Evolutionary conservation across 2,329 filamentous ascomycete genomes (phyloP).

Genomic region (Fusarium tuaranense): DNA sequence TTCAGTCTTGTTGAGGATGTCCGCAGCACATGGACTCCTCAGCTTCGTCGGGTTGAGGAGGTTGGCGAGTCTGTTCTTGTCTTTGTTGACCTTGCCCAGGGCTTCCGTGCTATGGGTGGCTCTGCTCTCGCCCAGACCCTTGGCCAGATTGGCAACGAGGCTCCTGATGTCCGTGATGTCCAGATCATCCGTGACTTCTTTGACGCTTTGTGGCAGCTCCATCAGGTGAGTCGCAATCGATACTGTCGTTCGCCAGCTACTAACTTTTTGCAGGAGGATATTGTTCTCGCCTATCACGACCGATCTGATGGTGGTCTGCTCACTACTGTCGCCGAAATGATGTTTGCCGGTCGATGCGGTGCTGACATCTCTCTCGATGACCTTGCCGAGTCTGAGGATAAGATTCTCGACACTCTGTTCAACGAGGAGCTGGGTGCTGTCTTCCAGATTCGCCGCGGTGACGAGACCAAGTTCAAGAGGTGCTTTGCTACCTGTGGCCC

Average conservation of each 20-base stretch:
- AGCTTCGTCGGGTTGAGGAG: slow-evolving; percentile 84
- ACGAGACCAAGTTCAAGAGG: slow-evolving; percentile 86
- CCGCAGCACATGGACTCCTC: slow-evolving; percentile 91
- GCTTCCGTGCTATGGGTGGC: slow-evolving; percentile 85
- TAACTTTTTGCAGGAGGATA: slow-evolving; percentile 54
- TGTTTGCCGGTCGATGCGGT: slow-evolving; percentile 94
- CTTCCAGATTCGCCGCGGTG: slow-evolving; percentile 89
- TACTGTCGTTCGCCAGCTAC: background rate
- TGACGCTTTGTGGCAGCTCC: slow-evolving; percentile 79
- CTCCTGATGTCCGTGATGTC: slow-evolving; percentile 86
- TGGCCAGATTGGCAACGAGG: slow-evolving; percentile 84
- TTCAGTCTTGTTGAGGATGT: slow-evolving; percentile 88
- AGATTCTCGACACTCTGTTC: slow-evolving; percentile 84
- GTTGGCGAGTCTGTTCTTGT: slow-evolving; percentile 90
- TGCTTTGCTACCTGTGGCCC: slow-evolving; percentile 93
- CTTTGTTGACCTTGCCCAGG: slow-evolving; percentile 89
- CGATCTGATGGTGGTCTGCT: slow-evolving; percentile 92
- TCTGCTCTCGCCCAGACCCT: slow-evolving; percentile 93
- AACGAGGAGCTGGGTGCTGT: slow-evolving; percentile 96
- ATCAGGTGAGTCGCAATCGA: slow-evolving; percentile 46
- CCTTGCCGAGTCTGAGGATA: slow-evolving; percentile 70
- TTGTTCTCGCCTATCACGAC: slow-evolving; percentile 94
- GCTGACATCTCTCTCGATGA: slow-evolving; percentile 86
- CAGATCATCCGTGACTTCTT: slow-evolving; percentile 90
- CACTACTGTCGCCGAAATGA: slow-evolving; percentile 95